A percentile compares a stretch with the other conserved stretches of the same genome.
These are phyloP conservation scores for Phytophthora lateralis DNA, from an alignment of 352 stramenopile species.

Conservation along the genomic window DNA sequence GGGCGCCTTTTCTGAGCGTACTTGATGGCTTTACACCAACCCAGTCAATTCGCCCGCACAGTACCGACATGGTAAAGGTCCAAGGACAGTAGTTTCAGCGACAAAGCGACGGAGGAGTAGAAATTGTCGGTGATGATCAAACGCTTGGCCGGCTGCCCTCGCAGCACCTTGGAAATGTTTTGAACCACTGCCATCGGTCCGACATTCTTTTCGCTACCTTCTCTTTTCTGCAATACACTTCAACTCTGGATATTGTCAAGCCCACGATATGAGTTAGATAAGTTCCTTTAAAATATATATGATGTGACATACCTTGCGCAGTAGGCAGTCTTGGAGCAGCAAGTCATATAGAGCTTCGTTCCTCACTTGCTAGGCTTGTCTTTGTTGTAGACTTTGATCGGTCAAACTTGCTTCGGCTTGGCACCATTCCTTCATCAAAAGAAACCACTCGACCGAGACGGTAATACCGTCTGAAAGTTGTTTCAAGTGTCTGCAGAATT, in stretches of 20 bases:
- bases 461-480: conserved; percentile 18
- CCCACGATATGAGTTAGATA: no score
- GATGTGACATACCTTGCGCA: conserved; percentile 8
- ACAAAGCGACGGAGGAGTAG: conserved; percentile 14
- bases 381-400: conserved; percentile 23
- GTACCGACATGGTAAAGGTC: conserved; percentile 19
- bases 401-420: conserved; percentile 10
- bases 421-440: conserved; percentile 23
- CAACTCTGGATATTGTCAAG: conserved; percentile 5
- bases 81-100: conserved; percentile 17
- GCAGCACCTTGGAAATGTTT: conserved; percentile 16
- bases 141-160: conserved; percentile 9
- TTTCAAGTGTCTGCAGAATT: conserved; percentile 18
- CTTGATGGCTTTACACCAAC: conserved; percentile 16
- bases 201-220: conserved; percentile 2
- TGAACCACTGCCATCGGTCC: conserved; percentile 4
- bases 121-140: conserved; percentile 21
- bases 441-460: conserved; percentile 5
- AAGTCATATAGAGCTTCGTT: conserved; percentile 7
- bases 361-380: conserved; percentile 18
- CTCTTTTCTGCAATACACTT: conserved; percentile 18
- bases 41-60: conserved; percentile 8
- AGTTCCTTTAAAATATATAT: no score
- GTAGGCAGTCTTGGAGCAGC: conserved; percentile 14
- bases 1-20: conserved; percentile 17